Conservation (phyloP, 345 rosid genomes). For the Crucihimalaya himalaica region DNA sequence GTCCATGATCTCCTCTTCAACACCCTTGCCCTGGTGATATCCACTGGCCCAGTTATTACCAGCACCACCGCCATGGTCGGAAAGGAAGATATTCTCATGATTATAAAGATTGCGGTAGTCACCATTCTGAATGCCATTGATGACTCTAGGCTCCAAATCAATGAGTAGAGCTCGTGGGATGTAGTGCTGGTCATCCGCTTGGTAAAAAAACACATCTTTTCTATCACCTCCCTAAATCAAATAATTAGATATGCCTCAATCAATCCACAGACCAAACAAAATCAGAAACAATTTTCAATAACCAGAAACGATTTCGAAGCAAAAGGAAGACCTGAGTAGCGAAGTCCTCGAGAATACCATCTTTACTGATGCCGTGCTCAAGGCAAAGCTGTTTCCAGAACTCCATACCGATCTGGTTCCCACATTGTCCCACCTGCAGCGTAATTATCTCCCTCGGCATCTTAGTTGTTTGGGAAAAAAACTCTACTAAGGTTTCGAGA, state of each 20-base stretch:
- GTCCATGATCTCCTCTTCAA: slow-evolving; percentile 97
- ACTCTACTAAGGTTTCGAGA: background rate
- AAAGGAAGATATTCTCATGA: slow-evolving; percentile 84
- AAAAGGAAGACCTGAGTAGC: slow-evolving; percentile 78
- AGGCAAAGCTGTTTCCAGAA: slow-evolving; percentile 99
- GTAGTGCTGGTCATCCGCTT: slow-evolving; percentile 98
- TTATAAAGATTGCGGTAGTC: slow-evolving; percentile 92
- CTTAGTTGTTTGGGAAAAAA: background rate
- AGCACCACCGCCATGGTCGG: slow-evolving; percentile 98
- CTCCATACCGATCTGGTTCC: slow-evolving; percentile 99
- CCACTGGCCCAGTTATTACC: slow-evolving; percentile 99
- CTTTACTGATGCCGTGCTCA: slow-evolving; percentile 96
- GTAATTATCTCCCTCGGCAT: slow-evolving; percentile 96
- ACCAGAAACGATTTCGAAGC: background rate
- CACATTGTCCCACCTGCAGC: slow-evolving; percentile 97
- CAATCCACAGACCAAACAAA: background rate
- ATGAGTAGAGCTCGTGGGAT: slow-evolving; percentile 91
- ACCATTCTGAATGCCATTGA: slow-evolving; percentile 91
- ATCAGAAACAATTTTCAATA: background rate
- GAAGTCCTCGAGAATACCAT: slow-evolving; percentile 97
- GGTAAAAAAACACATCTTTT: slow-evolving; percentile 96
- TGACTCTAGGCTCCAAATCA: slow-evolving; percentile 98
- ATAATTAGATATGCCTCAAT: background rate
- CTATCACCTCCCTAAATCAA: slow-evolving; percentile 84
- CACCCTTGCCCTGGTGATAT: slow-evolving; percentile 97